Percentiles rank a stretch among this genome's conserved stretches.
phyloP scores from a whole-genome alignment of 441 rosid genomes.

The Erodium chrysanthum region DNA sequence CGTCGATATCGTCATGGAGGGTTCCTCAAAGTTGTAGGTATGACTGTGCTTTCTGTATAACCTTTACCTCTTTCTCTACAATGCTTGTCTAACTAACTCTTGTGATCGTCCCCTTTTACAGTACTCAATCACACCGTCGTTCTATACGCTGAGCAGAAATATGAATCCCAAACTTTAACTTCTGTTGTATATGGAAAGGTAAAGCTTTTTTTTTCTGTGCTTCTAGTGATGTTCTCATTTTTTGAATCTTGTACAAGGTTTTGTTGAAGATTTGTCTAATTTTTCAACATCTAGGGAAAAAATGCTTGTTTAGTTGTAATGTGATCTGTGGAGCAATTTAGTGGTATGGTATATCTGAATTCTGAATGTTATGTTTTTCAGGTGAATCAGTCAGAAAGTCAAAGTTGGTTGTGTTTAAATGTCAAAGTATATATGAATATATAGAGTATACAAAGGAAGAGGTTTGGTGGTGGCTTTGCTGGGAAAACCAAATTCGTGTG shows the following conservation, averaged over 20 bases:
- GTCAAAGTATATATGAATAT: too few species aligned
- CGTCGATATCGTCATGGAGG: constrained; percentile 41
- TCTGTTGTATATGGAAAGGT: not conserved
- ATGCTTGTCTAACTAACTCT: not conserved
- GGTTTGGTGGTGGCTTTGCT: too few species aligned
- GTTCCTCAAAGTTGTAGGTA: constrained; percentile 82
- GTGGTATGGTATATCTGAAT: not conserved
- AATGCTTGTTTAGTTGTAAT: not conserved
- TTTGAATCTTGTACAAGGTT: too few species aligned
- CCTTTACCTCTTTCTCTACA: not conserved
- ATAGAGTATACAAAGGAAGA: too few species aligned
- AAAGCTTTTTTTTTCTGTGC: not conserved
- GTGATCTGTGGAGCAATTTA: not conserved
- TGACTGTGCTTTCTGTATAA: constrained; percentile 7
- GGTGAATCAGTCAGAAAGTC: not conserved
- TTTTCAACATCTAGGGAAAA: not conserved
- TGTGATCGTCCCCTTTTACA: not conserved
- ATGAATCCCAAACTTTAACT: not conserved
- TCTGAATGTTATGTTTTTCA: not conserved
- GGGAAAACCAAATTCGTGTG: too few species aligned
- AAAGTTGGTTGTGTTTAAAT: not conserved
- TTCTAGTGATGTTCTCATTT: not conserved
- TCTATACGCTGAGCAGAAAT: not conserved
- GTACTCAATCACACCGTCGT: not conserved
- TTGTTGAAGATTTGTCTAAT: too few species aligned